These are phyloP conservation scores for Triadica sebifera DNA, from an alignment of 345 rosid species.

Conservation along the genomic window DNA sequence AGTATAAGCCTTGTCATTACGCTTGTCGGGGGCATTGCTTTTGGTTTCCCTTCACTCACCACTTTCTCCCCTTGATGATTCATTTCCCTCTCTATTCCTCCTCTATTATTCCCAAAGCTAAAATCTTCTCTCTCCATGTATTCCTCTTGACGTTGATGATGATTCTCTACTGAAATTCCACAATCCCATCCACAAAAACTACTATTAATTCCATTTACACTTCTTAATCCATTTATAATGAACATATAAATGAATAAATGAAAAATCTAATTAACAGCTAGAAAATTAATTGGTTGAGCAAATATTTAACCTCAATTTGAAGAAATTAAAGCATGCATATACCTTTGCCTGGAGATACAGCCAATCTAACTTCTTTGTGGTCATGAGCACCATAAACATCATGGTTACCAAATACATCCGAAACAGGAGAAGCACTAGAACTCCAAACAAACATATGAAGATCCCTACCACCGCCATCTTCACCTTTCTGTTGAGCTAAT, in stretches of 20 bases:
- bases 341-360: conserved; percentile 86
- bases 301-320: no score
- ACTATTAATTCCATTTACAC: no score
- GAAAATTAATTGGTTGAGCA: neutral
- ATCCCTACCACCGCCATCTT: conserved; percentile 67
- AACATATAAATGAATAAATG: neutral
- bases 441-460: conserved; percentile 99
- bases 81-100: conserved; percentile 36
- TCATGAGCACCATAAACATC: conserved; percentile 42
- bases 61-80: conserved; percentile 47
- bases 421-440: conserved; percentile 90
- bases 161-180: conserved; percentile 30
- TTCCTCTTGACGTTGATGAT: conserved; percentile 32
- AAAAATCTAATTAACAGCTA: neutral
- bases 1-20: conserved; percentile 98
- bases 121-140: conserved; percentile 74
- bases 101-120: conserved; percentile 77
- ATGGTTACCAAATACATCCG: conserved; percentile 76
- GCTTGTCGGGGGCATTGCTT: conserved; percentile 89
- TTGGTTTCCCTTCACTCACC: conserved; percentile 51
- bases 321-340: neutral
- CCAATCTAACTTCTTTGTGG: conserved; percentile 64
- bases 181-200: conserved; percentile 2
- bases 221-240: no score
- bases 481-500: conserved; percentile 32